Conservation (phyloP, 2,329 filamentous ascomycete species). For the Trichophyton schoenleinii region DNA sequence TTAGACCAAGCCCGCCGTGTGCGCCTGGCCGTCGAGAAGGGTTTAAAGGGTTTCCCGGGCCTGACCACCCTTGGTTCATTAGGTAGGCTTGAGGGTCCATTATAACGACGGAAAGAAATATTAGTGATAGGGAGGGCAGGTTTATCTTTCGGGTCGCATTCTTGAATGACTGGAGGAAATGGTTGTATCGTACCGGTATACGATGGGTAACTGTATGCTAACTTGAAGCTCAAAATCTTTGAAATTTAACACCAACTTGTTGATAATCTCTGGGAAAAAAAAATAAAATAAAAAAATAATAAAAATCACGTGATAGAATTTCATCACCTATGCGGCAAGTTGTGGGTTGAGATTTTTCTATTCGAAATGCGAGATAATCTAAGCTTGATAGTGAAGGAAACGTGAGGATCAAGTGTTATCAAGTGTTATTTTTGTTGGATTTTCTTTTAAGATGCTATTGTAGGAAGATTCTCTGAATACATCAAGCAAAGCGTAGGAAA, state of each 20-base stretch:
- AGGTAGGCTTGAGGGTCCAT: conserved; percentile 77
- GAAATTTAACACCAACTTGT: too few species aligned
- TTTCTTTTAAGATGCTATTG: not conserved
- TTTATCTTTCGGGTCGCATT: not conserved
- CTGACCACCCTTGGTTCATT: conserved; percentile 77
- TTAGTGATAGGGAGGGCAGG: not conserved
- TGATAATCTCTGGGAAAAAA: too few species aligned
- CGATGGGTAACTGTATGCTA: not conserved
- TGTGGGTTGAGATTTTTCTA: too few species aligned
- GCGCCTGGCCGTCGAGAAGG: conserved; percentile 38
- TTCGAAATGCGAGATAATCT: not conserved
- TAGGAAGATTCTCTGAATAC: not conserved
- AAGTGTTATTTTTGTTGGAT: not conserved
- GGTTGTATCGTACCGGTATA: not conserved
- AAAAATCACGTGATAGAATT: too few species aligned
- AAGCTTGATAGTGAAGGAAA: not conserved
- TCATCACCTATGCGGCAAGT: too few species aligned
- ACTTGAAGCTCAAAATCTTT: not conserved
- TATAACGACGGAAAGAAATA: not conserved
- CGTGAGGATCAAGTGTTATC: not conserved
- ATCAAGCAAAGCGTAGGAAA: conserved; percentile 1
- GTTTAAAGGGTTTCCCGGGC: conserved; percentile 77
- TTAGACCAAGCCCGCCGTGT: conserved; percentile 60
- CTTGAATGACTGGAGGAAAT: not conserved
- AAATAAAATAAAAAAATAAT: too few species aligned